Percentiles rank a stretch among this genome's conserved stretches.
Evolutionary conservation across 768 basidiomycete species (phyloP).

Genomic region (Leccinum rimulosum): DNA sequence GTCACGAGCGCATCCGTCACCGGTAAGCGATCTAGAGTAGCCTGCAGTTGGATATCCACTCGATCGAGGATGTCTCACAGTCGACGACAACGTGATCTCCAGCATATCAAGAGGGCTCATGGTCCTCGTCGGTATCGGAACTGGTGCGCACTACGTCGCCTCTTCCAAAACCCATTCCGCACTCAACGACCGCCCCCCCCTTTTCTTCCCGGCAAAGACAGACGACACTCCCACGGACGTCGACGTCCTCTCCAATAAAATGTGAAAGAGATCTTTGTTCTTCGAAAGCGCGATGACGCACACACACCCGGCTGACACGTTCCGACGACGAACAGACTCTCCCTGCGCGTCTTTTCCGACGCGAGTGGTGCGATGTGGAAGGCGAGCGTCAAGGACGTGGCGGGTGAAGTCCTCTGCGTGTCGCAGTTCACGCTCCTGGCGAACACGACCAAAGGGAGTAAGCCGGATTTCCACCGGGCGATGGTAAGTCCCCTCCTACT

Average conservation of each 20-base stretch:
- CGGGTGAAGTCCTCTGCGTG: constrained; percentile 89
- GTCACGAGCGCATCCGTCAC: constrained; percentile 83
- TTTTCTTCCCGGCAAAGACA: constrained; percentile 36
- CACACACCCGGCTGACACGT: constrained; percentile 6
- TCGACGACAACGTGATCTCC: constrained; percentile 77
- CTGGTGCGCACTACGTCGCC: constrained; percentile 45
- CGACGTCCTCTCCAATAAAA: constrained; percentile 74
- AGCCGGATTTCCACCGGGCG: constrained; percentile 89
- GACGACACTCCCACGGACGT: constrained; percentile 82
- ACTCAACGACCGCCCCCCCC: constrained; percentile 2
- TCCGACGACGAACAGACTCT: constrained; percentile 45
- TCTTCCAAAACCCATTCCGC: not conserved
- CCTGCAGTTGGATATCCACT: not conserved
- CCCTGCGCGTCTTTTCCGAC: constrained; percentile 72
- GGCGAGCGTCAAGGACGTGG: constrained; percentile 79
- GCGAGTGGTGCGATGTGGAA: constrained; percentile 77
- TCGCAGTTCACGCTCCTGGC: constrained; percentile 93
- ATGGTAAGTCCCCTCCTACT: constrained; percentile 59
- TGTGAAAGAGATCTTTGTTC: constrained; percentile 45
- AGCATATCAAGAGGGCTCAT: constrained; percentile 82
- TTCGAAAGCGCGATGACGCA: constrained; percentile 16
- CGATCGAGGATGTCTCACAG: constrained; percentile 38
- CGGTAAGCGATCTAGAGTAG: constrained; percentile 42
- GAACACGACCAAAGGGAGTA: constrained; percentile 82
- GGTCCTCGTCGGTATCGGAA: constrained; percentile 87